Evolutionary conservation across 2,329 filamentous ascomycete species (phyloP), one percentile per base, ranked within the genome.

Genomic region (Magnaporthiopsis incrustans): DNA sequence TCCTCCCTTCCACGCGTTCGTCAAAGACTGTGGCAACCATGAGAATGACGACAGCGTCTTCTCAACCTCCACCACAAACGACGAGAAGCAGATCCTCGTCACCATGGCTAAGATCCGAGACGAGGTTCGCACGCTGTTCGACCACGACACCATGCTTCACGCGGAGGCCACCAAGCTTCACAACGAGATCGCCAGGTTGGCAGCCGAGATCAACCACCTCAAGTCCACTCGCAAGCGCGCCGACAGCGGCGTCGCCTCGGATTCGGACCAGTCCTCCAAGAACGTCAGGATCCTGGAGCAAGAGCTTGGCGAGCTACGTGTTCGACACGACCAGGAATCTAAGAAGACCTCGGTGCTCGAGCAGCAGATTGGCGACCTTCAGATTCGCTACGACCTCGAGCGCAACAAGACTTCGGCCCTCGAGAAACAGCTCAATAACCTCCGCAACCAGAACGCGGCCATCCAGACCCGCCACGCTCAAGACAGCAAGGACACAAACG

Each of bases 1-100:
- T 1, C 59, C 44, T 53, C 33, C 8, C 27, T 18, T 60, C 33
- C 59, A 60, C 33, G 33, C 22, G 7, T 60, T 26, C 33, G 26
- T 60, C 59, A 44, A 60, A 38, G 38, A 26, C 33, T n/a, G 59
- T 26, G 38, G 33, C 33, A 26, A 11, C 59, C 44, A 53, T 11
- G 44, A 53, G n/a, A 53, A 53, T n/a, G 44, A 53, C 44, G 44
- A 53, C 44, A 53, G 44, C 44, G 44, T 53, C 18, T 53, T 53
- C n/a, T 53, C 44, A 6, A 25, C n/a, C 22, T 53, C 44, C n/a
- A 53, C 44, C n/a, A 25, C n/a, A 10, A 44, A 38, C 15, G 59
- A 44, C 14, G 59, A 60, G 59, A 60, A 38, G 59, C 59, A 60
- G 33, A 60, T 60, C 33, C 33, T 60, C 33, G 59, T 38, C 27